Base-by-base conservation (phyloP, 805 yeast species). In the Hanseniaspora taiwanica region DNA sequence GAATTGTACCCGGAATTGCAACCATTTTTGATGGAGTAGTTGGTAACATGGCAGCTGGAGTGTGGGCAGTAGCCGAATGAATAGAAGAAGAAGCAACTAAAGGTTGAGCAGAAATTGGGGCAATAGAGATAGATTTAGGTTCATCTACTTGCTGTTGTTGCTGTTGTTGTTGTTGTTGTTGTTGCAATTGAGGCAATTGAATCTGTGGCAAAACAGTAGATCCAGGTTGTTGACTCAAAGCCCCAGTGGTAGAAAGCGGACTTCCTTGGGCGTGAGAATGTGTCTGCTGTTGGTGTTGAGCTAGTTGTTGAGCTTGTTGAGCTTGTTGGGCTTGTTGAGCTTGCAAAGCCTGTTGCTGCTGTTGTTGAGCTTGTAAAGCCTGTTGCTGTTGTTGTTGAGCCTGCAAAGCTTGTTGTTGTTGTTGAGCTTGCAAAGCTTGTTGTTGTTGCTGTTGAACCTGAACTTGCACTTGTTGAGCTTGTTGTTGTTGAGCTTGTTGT, bases 371-470 rank as follows among this genome's bases (percentile, higher is more conserved):
- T 42, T 29, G 27, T 36, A 24, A 36, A 36, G 29, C 39, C 41
- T 42, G 38, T 9, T 41, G 37, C 6, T 43, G 46, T 23, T 44
- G 48, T 36, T 47, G 50, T 33, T 38, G 46, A 27, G 40, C 47
- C 25, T 41, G 48, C 38, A 50, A 52, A 35, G 44, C 49, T 42
- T 40, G 52, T 21, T 44, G 48, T 20, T 42, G 48, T 14, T 42
- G 47, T 44, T 44, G 52, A 25, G 40, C 46, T 31, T 31, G 46
- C 21, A 34, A 48, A 35, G 44, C 54, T 44, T 40, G 55, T 35
- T 52, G 56, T 25, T 44, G 52, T 36, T 59, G 66, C 40, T 58
- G 66, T 42, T 64, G 69, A 45, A 66, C 70, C n/a, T n/a, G n/a
- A 41, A 62, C 72, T 42, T 64, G 74, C 21, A 53, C 51, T 12